Conservation (phyloP, 192 early-diverging fungal genomes). For the Coemansia sp. region DNA sequence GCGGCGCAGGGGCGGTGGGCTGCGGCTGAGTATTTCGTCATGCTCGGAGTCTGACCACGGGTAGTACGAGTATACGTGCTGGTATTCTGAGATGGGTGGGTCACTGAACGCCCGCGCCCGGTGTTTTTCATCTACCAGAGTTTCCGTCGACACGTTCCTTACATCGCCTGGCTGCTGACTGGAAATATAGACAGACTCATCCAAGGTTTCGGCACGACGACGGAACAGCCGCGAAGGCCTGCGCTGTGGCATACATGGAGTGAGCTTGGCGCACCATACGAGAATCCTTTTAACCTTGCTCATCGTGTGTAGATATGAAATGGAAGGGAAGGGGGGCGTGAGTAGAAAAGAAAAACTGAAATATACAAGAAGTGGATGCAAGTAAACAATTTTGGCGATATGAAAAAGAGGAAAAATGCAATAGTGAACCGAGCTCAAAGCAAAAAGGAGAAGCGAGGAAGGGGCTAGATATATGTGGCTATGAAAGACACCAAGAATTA, state of each 20-base stretch:
- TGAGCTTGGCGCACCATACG: constrained; percentile 35
- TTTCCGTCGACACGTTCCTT: constrained; percentile 22
- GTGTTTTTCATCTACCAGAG: constrained; percentile 37
- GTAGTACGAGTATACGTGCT: constrained; percentile 47
- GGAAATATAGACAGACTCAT: background rate
- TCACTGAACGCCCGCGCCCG: constrained; percentile 32
- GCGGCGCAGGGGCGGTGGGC: constrained; percentile 39
- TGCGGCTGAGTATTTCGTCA: constrained; percentile 41
- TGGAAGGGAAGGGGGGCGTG: background rate
- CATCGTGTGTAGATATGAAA: constrained; percentile 13
- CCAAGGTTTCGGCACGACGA: constrained; percentile 20
- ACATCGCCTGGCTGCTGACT: background rate
- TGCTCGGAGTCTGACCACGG: constrained; percentile 50
- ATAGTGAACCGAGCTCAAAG: background rate
- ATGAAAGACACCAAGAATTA: background rate
- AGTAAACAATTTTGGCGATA: constrained; percentile 4
- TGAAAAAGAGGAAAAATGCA: constrained; percentile 7
- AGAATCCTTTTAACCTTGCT: constrained; percentile 28
- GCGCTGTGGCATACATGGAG: constrained; percentile 10
- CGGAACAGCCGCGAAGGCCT: constrained; percentile 18
- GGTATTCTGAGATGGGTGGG: constrained; percentile 18
- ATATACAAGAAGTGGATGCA: constrained; percentile 2
- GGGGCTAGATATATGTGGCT: constrained; percentile 4
- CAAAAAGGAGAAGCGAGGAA: background rate
- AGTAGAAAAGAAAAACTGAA: background rate